Conservation (phyloP, 2,329 filamentous ascomycete species). For the Cladosporium oxysporum region DNA sequence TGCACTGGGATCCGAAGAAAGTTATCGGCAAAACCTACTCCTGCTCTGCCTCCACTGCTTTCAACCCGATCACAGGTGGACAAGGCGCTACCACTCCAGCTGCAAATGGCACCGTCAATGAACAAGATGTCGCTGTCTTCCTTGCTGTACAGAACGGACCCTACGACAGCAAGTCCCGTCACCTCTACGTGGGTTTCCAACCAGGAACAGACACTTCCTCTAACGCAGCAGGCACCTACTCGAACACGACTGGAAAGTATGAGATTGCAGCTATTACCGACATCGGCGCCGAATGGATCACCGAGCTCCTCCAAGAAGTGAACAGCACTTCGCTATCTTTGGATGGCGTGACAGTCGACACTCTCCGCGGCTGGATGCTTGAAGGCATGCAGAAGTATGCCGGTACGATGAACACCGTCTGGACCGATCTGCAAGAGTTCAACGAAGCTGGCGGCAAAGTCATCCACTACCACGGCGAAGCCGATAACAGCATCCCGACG, state of each 20-base stretch:
- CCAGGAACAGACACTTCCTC: conserved; percentile 18
- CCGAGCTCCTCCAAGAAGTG: conserved; percentile 44
- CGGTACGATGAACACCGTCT: conserved; percentile 55
- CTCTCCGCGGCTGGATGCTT: conserved; percentile 56
- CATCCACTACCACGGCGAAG: conserved; percentile 60
- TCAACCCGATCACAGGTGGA: conserved; percentile 22
- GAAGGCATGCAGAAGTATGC: conserved; percentile 51
- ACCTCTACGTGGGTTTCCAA: conserved; percentile 45
- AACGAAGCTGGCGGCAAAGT: conserved; percentile 55
- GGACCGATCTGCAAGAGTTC: conserved; percentile 55
- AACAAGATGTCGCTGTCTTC: conserved; percentile 38
- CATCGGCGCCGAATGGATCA: conserved; percentile 43
- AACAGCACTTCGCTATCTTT: conserved; percentile 40
- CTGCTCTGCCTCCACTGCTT: conserved; percentile 39
- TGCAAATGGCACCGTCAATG: conserved; percentile 39
- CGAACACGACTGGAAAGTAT: conserved; percentile 35
- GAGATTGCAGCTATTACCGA: conserved; percentile 34
- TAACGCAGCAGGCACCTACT: conserved; percentile 29
- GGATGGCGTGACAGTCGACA: conserved; percentile 56
- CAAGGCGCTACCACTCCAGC: conserved; percentile 27
- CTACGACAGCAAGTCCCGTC: conserved; percentile 42
- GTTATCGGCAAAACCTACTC: conserved; percentile 51
- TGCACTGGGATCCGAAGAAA: conserved; percentile 49
- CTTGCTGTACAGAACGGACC: conserved; percentile 43
- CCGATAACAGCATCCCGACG: conserved; percentile 54